Evolutionary conservation across 2,329 filamentous ascomycete species (phyloP).

Genomic region (Hypoxylon sp.): DNA sequence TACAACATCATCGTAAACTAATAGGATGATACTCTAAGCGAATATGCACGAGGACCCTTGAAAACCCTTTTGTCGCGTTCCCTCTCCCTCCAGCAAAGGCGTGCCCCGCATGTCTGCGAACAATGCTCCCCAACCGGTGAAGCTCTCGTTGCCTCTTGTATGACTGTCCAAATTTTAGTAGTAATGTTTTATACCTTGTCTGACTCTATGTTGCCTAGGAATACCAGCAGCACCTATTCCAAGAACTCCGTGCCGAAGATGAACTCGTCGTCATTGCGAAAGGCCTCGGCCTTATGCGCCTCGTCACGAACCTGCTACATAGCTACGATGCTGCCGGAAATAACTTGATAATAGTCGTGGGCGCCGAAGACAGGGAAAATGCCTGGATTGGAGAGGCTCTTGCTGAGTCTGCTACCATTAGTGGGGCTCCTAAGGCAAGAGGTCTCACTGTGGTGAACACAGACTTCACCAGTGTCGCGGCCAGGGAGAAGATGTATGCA

Average conservation of each 20-base stretch:
- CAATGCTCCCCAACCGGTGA: constrained; percentile 77
- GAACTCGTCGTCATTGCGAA: constrained; percentile 92
- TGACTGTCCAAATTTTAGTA: constrained; percentile 32
- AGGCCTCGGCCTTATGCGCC: constrained; percentile 90
- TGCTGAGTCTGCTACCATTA: constrained; percentile 94
- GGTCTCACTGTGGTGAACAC: constrained; percentile 95
- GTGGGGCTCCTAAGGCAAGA: constrained; percentile 83
- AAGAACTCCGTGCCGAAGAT: constrained; percentile 90
- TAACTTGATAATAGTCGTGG: constrained; percentile 90
- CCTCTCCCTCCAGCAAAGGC: constrained; percentile 39
- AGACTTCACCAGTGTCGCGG: constrained; percentile 88
- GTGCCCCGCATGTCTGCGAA: constrained; percentile 66
- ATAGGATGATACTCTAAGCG: constrained; percentile 28
- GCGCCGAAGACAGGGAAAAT: constrained; percentile 93
- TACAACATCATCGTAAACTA: constrained; percentile 15
- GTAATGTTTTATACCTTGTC: background rate
- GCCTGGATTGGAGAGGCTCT: constrained; percentile 96
- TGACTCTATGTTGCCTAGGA: constrained; percentile 63
- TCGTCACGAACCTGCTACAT: constrained; percentile 96
- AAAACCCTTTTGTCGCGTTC: constrained; percentile 33
- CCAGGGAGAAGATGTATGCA: constrained; percentile 91
- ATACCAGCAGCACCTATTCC: constrained; percentile 97
- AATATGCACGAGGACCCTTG: constrained; percentile 49
- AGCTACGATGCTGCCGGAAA: constrained; percentile 97
- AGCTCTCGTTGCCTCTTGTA: constrained; percentile 84